phyloP scores from a whole-genome alignment of 345 rosid species.

The Arabidopsis thaliana region DNA sequence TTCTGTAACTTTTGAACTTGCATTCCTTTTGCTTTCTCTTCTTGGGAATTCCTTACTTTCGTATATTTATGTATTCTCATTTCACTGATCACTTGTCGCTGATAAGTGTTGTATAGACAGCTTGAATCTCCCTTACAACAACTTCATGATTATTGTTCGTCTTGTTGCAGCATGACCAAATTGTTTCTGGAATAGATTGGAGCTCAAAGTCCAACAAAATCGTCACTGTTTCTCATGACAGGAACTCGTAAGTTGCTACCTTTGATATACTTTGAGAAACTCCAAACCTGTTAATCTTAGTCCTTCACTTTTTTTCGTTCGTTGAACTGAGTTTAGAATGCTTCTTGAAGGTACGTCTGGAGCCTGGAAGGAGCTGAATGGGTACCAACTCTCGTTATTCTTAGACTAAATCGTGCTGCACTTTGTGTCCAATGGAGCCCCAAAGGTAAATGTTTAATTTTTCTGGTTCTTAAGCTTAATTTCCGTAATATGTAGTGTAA shows the following conservation, averaged over 20 bases:
- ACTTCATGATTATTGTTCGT: constrained; percentile 10
- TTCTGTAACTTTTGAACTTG: not conserved
- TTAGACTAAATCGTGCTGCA: constrained; percentile 96
- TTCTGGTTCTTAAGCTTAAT: constrained; percentile 11
- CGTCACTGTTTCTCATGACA: constrained; percentile 92
- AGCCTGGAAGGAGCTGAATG: constrained; percentile 86
- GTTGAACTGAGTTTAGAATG: constrained; percentile 6
- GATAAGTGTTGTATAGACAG: not conserved
- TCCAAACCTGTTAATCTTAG: constrained; percentile 6
- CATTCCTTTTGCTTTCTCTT: constrained; percentile 1
- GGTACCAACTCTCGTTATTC: constrained; percentile 97
- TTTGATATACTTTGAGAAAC: constrained; percentile 12
- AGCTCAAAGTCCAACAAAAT: constrained; percentile 78
- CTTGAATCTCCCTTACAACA: constrained; percentile 1
- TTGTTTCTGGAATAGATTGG: constrained; percentile 98
- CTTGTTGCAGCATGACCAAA: constrained; percentile 88
- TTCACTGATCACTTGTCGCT: not conserved
- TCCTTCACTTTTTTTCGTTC: constrained; percentile 37
- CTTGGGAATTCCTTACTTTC: not conserved
- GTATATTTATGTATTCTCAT: not conserved
- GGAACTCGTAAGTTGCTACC: constrained; percentile 82
- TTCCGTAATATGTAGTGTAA: constrained; percentile 11
- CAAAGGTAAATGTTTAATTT: constrained; percentile 57
- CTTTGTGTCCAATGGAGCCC: constrained; percentile 98
- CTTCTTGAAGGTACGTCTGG: constrained; percentile 80